Conservation (phyloP, 2,329 filamentous ascomycete genomes). For the Pseudogymnoascus sp. region DNA sequence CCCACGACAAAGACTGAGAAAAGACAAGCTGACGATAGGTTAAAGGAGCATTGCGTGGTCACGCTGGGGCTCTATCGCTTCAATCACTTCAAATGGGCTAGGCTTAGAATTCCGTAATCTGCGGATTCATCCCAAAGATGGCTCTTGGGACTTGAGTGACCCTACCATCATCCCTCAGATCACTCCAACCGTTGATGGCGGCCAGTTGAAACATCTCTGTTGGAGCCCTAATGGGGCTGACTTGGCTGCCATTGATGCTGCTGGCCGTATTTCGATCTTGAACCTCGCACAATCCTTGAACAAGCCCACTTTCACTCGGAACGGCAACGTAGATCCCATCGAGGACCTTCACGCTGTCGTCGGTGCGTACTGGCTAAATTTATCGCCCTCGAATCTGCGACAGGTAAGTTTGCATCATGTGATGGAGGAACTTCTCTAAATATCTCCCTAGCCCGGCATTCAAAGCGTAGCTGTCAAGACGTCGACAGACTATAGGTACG, state of each 20-base stretch:
- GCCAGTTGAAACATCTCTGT: slow-evolving; percentile 67
- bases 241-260: slow-evolving; percentile 72
- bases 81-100: slow-evolving; percentile 63
- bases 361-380: slow-evolving; percentile 72
- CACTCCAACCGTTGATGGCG: slow-evolving; percentile 50
- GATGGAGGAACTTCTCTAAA: not conserved
- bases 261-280: slow-evolving; percentile 68
- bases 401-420: slow-evolving; percentile 19
- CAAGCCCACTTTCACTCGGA: slow-evolving; percentile 52
- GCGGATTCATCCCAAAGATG: slow-evolving; percentile 57
- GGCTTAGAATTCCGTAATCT: slow-evolving; percentile 66
- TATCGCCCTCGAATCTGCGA: slow-evolving; percentile 21
- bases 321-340: slow-evolving; percentile 56
- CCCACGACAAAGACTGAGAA: not conserved
- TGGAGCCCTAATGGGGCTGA: slow-evolving; percentile 73
- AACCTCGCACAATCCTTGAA: slow-evolving; percentile 66
- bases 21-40: not conserved
- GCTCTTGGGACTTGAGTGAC: slow-evolving; percentile 67
- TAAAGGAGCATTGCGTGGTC: slow-evolving; percentile 78
- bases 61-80: slow-evolving; percentile 74
- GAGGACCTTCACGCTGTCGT: slow-evolving; percentile 72
- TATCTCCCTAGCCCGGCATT: slow-evolving; percentile 33
- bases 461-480: slow-evolving; percentile 57
- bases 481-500: slow-evolving; percentile 56
- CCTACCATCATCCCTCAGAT: slow-evolving; percentile 57